Conservation (phyloP, 352 stramenopile species). For the Pseudoperonospora humuli region DNA sequence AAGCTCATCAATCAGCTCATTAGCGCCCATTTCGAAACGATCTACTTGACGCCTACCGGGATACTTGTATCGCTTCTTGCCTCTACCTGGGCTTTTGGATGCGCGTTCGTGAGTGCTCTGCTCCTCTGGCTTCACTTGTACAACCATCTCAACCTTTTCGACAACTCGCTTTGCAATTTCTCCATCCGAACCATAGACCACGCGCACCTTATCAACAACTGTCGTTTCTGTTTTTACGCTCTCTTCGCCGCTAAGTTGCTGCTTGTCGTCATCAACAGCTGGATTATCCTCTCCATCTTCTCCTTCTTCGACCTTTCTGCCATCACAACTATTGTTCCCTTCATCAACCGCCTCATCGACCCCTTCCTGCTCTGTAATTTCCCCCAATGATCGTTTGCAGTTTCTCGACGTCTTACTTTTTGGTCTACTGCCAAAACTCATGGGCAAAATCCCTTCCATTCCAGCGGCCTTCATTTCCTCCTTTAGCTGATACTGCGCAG, state of each 20-base stretch:
- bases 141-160: conserved; percentile 30
- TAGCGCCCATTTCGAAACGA: not conserved
- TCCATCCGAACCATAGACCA: conserved; percentile 61
- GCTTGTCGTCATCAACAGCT: not conserved
- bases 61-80: conserved; percentile 23
- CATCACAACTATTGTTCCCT: not conserved
- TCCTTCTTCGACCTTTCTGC: not conserved
- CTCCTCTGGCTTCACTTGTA: conserved; percentile 3
- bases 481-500: conserved; percentile 44
- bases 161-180: conserved; percentile 38
- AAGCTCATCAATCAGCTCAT: conserved; percentile 1
- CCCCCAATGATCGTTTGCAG: conserved; percentile 13
- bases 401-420: conserved; percentile 14
- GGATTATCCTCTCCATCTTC: not conserved
- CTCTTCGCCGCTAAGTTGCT: not conserved
- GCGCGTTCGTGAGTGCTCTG: conserved; percentile 6
- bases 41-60: conserved; percentile 19
- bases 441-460: conserved; percentile 39
- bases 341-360: conserved; percentile 1
- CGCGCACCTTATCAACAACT: conserved; percentile 46
- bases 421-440: conserved; percentile 42
- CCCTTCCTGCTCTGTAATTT: not conserved
- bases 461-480: conserved; percentile 55
- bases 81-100: conserved; percentile 10
- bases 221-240: conserved; percentile 9